phyloP scores from a whole-genome alignment of 768 basidiomycete genomes.

The Chalciporus piperatus region DNA sequence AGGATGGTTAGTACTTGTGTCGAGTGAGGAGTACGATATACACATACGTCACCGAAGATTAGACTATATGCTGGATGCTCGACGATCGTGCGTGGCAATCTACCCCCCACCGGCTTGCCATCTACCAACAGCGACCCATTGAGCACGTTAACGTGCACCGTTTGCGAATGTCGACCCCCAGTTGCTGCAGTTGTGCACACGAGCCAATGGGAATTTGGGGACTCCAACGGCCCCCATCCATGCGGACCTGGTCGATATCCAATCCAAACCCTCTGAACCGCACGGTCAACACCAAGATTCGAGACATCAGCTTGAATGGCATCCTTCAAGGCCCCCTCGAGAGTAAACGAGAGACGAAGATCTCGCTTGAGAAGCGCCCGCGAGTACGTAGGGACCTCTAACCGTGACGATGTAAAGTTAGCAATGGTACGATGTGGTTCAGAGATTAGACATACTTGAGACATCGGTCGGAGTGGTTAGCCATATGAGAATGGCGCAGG shows the following conservation, averaged over 20 bases:
- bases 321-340: constrained; percentile 9
- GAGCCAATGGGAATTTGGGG: constrained; percentile 14
- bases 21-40: too few relatives aligned
- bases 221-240: constrained; percentile 1
- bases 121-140: constrained; percentile 11
- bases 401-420: too few relatives aligned
- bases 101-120: constrained; percentile 6
- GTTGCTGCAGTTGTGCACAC: neutral
- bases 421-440: too few relatives aligned
- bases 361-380: constrained; percentile 22
- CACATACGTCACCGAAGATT: constrained; percentile 13
- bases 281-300: constrained; percentile 11
- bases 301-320: neutral
- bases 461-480: too few relatives aligned
- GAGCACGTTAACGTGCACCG: constrained; percentile 12
- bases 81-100: constrained; percentile 4
- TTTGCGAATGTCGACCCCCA: neutral
- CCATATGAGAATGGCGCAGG: constrained; percentile 10
- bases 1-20: neutral
- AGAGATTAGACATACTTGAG: too few relatives aligned
- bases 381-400: neutral
- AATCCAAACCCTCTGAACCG: constrained; percentile 5
- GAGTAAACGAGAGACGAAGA: constrained; percentile 17
- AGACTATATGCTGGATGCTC: constrained; percentile 6
- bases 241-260: constrained; percentile 6